phyloP scores from a whole-genome alignment of 768 basidiomycete species.

The Lentinus tigrinus region DNA sequence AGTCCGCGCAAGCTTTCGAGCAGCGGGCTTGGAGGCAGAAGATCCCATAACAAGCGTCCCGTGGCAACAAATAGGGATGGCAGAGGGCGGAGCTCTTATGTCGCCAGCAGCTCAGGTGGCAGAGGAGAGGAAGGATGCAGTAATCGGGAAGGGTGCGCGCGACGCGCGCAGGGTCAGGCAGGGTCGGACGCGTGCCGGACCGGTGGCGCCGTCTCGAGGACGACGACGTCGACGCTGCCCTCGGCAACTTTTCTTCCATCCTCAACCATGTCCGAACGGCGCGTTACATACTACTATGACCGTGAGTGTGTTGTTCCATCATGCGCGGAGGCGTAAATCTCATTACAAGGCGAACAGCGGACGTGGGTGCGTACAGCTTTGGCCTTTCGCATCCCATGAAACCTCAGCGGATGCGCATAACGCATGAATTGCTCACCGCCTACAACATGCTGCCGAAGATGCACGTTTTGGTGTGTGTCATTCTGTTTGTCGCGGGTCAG shows the following conservation, averaged over 20 bases:
- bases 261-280: conserved; percentile 58
- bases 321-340: background rate
- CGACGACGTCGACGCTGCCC: background rate
- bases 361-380: conserved; percentile 76
- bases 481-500: background rate
- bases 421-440: conserved; percentile 86
- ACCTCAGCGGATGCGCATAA: conserved; percentile 91
- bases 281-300: conserved; percentile 83
- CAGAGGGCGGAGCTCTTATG: no score
- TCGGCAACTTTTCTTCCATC: background rate
- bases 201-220: background rate
- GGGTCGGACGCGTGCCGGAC: background rate
- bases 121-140: no score
- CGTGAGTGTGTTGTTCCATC: conserved; percentile 36
- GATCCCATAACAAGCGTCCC: conserved; percentile 50
- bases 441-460: conserved; percentile 93
- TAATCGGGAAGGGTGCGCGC: no score
- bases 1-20: conserved; percentile 51
- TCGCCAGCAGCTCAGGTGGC: no score
- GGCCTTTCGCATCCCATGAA: conserved; percentile 94
- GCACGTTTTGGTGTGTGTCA: conserved; percentile 79
- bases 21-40: conserved; percentile 56
- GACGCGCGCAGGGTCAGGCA: no score
- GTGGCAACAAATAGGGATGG: background rate
- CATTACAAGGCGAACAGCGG: conserved; percentile 42